Evolutionary conservation across 2,329 filamentous ascomycete genomes (phyloP).

Genomic region (Neonectria punicea): DNA sequence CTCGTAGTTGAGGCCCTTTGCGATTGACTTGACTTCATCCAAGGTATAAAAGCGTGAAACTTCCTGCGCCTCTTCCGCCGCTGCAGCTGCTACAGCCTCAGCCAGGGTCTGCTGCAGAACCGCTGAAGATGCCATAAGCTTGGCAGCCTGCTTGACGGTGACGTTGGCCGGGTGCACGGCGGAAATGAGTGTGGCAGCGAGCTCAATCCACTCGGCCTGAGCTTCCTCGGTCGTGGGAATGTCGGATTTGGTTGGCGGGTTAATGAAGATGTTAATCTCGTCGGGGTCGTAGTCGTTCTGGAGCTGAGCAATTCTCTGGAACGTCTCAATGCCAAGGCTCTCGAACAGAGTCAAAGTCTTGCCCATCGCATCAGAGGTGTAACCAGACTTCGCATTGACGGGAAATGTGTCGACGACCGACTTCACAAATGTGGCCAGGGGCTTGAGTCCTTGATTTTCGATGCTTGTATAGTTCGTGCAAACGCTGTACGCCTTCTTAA

Average conservation of each 20-base stretch:
- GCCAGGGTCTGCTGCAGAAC: slow-evolving; percentile 10
- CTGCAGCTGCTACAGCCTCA: neutral
- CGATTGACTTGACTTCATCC: slow-evolving; percentile 5
- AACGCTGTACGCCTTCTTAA: slow-evolving; percentile 71
- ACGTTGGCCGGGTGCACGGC: slow-evolving; percentile 17
- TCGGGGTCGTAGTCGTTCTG: slow-evolving; percentile 15
- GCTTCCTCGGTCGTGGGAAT: neutral
- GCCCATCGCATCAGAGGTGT: slow-evolving; percentile 1
- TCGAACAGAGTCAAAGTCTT: slow-evolving; percentile 26
- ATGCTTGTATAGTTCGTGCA: slow-evolving; percentile 72
- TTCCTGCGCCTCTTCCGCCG: neutral
- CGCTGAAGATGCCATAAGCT: too few species aligned
- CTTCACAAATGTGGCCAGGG: slow-evolving; percentile 66
- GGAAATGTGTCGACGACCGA: slow-evolving; percentile 25
- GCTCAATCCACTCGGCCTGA: neutral
- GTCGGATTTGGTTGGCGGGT: neutral
- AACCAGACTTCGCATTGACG: neutral
- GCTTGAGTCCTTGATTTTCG: slow-evolving; percentile 63
- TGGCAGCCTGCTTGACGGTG: neutral
- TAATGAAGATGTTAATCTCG: neutral
- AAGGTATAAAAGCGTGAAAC: neutral
- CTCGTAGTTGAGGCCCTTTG: slow-evolving; percentile 21
- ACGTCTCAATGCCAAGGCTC: slow-evolving; percentile 23
- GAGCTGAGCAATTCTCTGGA: slow-evolving; percentile 5
- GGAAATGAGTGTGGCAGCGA: slow-evolving; percentile 13